phyloP scores from a whole-genome alignment of 2,329 filamentous ascomycete species.

The Bipolaris sorokiniana region DNA sequence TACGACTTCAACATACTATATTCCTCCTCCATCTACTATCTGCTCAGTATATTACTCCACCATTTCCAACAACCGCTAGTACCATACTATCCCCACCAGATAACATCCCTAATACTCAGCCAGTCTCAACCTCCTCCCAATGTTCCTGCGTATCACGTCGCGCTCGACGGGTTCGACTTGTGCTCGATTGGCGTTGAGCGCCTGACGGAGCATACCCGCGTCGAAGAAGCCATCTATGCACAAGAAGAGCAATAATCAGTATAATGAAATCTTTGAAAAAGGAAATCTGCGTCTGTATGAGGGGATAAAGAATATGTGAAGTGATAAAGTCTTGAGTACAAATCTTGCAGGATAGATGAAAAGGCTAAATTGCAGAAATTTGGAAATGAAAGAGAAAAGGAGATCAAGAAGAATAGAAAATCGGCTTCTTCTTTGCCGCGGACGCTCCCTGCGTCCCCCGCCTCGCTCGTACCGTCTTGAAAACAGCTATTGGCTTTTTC shows the following conservation, averaged over 20 bases:
- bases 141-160: slow-evolving; percentile 68
- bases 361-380: neutral
- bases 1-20: neutral
- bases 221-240: slow-evolving; percentile 91
- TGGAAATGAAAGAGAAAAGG: neutral
- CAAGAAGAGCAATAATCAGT: slow-evolving; percentile 41
- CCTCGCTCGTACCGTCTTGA: slow-evolving; percentile 29
- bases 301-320: neutral
- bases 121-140: slow-evolving; percentile 75
- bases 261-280: slow-evolving; percentile 6
- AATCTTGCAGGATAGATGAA: neutral
- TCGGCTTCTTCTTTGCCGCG: slow-evolving; percentile 28
- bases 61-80: neutral
- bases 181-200: slow-evolving; percentile 70
- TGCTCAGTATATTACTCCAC: too few species aligned
- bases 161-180: slow-evolving; percentile 61
- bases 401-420: slow-evolving; percentile 26
- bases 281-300: neutral
- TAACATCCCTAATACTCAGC: slow-evolving; percentile 64
- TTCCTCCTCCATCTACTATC: too few species aligned
- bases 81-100: neutral
- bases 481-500: slow-evolving; percentile 21
- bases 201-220: slow-evolving; percentile 90
- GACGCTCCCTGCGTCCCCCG: slow-evolving; percentile 28
- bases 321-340: slow-evolving; percentile 6